Base-by-base conservation (phyloP, 805 yeast genomes). In the Cyberlindnera euphorbiae region DNA sequence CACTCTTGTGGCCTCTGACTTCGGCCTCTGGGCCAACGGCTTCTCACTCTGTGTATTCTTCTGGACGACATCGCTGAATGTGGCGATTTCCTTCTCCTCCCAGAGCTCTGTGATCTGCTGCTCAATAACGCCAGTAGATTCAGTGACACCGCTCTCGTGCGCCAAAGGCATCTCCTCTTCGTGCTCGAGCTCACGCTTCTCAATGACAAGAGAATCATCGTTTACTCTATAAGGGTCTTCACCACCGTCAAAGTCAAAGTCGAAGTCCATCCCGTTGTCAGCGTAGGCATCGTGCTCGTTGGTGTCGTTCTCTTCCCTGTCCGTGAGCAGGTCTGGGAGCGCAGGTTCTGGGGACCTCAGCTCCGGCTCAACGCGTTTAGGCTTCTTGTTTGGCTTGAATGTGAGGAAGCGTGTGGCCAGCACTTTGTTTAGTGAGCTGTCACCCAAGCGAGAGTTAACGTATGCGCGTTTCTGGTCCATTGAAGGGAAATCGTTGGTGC, bases 1-100 rank as follows among this genome's bases (percentile, higher is more conserved):
- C 36, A 84, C 69, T 49, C 76, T 71, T 3, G 86, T 76, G 15
- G 87, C 85, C 48, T 80, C 79, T 46, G 68, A 64, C 51, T 71
- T 70, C 40, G 65, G 64, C 42, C 64, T 62, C 2, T 34, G 40
- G 3, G 72, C 59, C 23, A 68, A 47, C 16, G 69, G 62, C 9
- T 32, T 32, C 4, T 31, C 48, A 2, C 36, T 11, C 8, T 32
- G 36, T 1, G 43, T 32, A 27, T 53, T 47, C 13, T 49, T 60
- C 12, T 58, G 62, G 35, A 75, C 53, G 32, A 77, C 50, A 6
- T 66, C 60, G 10, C 63, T 47, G 39, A 72, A 64, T 3, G 61
- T 55, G 1, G 59, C 52, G 11, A 33, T 13, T 5, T 38, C 32
- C 3, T 25, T 6, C 4, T 14, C 17, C 17, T 24, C 23, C 6